Conservation (phyloP, 306 rosid genomes). For the Gillenia trifoliata region DNA sequence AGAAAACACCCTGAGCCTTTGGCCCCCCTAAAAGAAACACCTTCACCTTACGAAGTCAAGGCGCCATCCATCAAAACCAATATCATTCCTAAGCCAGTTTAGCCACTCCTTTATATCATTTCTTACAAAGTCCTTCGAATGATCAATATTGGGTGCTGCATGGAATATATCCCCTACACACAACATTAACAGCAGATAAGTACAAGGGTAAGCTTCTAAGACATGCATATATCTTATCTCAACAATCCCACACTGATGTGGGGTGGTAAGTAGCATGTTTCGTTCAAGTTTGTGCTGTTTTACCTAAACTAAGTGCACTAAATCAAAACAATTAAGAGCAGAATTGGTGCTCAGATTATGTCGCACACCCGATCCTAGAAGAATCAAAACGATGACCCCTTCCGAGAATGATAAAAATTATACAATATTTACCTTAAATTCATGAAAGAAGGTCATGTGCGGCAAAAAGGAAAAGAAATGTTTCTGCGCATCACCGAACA, state of each 20-base stretch:
- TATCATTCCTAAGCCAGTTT: slow-evolving; percentile 68
- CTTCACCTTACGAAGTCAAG: slow-evolving; percentile 70
- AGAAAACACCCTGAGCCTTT: not conserved
- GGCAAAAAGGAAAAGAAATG: not conserved
- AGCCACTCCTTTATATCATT: slow-evolving; percentile 66
- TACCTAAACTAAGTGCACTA: not conserved
- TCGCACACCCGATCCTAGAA: not conserved
- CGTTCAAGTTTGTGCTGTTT: not conserved
- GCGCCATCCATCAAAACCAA: slow-evolving; percentile 84
- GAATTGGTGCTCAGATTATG: not conserved
- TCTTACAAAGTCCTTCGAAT: slow-evolving; percentile 65
- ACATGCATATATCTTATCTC: not conserved
- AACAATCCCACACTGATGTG: not conserved
- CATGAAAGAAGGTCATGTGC: not conserved
- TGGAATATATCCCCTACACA: slow-evolving; percentile 67
- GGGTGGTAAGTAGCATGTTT: not conserved
- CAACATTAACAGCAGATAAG: slow-evolving; percentile 15
- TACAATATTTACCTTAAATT: not conserved
- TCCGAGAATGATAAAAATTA: not conserved
- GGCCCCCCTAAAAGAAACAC: not conserved
- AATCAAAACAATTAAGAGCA: not conserved
- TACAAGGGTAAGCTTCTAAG: slow-evolving; percentile 9
- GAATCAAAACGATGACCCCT: not conserved
- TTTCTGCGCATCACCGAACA: not conserved
- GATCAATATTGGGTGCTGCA: slow-evolving; percentile 85